Evolutionary conservation across 768 basidiomycete species (phyloP), one percentile per base, ranked within the genome.

Genomic region (Sutorius australiensis): DNA sequence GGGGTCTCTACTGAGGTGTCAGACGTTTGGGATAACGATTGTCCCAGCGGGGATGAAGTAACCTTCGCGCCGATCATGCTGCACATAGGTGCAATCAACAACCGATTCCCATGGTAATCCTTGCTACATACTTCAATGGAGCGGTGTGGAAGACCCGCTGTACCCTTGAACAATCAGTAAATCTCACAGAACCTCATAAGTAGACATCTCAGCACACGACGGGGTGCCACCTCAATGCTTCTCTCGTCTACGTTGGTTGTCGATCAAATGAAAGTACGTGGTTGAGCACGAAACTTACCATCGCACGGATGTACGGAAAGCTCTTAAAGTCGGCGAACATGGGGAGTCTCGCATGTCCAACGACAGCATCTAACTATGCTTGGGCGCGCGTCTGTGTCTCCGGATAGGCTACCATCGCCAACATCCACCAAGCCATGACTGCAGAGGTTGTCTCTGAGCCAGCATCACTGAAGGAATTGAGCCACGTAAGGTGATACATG

Each of bases 1-100:
- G 21, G 64, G 59, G 4, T 74, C 72, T 12, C 65, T 58, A 58
- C 81, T 80, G 30, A 81, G 49, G 38, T 57, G 51, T 55, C 55
- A 58, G 40, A 58, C 47, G 17, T 58, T 58, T n/a, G 55, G 21
- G 13, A 58, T 38, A 40, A 51, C 37, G 36, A 38, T 50, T 12
- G 57, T 56, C n/a, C 57, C 64, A 16, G 59, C 60, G 3, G 61
- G 61, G 21, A 65, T 66, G n/a, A 55, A 57, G 51, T 59, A 53
- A 6, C 64, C 64, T 28, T 56, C 49, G 27, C 65, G 62, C 40
- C 60, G 46, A 32, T 65, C 64, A 19, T 65, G 56, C 50, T 65
- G 28, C 10, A 9, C 37, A 58, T 59, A 3, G 39, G 11, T 33
- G 5, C 8, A n/a, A 14, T 53, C 48, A 50, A 33, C 3, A 6